Conservation (phyloP, 345 rosid species). For the Boechera divaricarpa region DNA sequence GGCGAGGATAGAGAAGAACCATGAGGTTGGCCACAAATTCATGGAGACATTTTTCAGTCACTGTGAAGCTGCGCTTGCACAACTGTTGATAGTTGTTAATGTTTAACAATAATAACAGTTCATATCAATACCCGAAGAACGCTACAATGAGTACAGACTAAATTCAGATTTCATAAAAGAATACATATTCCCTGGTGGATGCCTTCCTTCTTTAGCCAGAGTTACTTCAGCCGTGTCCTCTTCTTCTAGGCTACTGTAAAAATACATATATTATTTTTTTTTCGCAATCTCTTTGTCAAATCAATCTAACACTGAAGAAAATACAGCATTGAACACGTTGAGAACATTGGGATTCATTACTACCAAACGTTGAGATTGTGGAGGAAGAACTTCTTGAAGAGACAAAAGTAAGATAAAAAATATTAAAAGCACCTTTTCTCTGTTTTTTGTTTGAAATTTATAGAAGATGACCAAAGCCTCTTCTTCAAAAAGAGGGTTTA, state of each 20-base stretch:
- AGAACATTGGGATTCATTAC: constrained; percentile 80
- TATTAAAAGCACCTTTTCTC: not conserved
- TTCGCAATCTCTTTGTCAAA: not conserved
- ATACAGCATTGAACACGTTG: constrained; percentile 74
- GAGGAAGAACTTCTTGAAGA: constrained; percentile 75
- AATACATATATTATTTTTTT: too few species aligned
- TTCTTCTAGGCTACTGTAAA: constrained; percentile 74
- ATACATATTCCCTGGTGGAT: constrained; percentile 85
- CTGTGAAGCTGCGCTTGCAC: constrained; percentile 62
- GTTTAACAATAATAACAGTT: constrained; percentile 49
- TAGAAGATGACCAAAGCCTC: too few species aligned
- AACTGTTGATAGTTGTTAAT: not conserved
- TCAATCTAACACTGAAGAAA: not conserved
- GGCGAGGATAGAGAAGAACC: constrained; percentile 61
- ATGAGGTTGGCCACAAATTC: constrained; percentile 79
- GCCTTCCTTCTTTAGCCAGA: constrained; percentile 77
- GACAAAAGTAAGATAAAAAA: constrained; percentile 51
- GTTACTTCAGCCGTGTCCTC: constrained; percentile 73
- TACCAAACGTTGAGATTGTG: constrained; percentile 71
- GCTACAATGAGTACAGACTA: constrained; percentile 63
- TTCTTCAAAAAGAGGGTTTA: too few species aligned
- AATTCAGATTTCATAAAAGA: constrained; percentile 81
- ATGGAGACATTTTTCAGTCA: constrained; percentile 74
- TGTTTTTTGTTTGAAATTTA: not conserved
- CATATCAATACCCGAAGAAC: constrained; percentile 74